phyloP scores from a whole-genome alignment of 2,329 filamentous ascomycete genomes.

The Clonostachys chloroleuca region DNA sequence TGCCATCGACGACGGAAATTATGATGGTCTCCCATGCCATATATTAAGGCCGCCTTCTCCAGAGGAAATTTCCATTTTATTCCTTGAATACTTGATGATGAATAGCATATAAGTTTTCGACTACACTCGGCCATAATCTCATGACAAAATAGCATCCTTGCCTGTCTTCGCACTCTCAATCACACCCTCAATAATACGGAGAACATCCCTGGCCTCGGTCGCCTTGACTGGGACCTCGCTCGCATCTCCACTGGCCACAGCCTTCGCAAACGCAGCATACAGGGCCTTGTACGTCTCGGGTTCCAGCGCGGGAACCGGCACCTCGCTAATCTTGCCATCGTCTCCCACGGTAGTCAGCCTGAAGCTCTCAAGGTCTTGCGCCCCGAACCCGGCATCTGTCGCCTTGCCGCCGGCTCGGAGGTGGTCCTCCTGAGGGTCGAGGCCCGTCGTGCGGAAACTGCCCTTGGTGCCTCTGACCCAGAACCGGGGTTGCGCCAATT shows the following conservation, averaged over 20 bases:
- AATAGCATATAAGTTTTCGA: too few species aligned
- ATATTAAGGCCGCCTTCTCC: too few species aligned
- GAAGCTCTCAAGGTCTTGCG: conserved; percentile 55
- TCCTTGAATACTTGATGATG: too few species aligned
- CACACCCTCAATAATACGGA: conserved; percentile 47
- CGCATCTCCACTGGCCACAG: conserved; percentile 40
- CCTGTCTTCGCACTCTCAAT: conserved; percentile 44
- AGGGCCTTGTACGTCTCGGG: conserved; percentile 66
- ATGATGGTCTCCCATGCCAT: too few species aligned
- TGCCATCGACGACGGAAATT: too few species aligned
- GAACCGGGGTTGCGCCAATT: conserved; percentile 66
- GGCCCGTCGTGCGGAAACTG: conserved; percentile 65
- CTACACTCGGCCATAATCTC: not conserved
- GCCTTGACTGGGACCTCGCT: conserved; percentile 48
- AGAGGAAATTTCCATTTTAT: too few species aligned
- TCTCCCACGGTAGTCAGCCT: conserved; percentile 50
- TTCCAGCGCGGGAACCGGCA: conserved; percentile 51
- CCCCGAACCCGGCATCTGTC: conserved; percentile 58
- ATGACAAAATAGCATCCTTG: conserved; percentile 33
- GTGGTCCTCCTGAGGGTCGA: conserved; percentile 75
- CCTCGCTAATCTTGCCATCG: conserved; percentile 44
- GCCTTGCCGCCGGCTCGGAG: conserved; percentile 60
- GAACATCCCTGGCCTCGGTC: conserved; percentile 44
- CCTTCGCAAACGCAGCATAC: conserved; percentile 51
- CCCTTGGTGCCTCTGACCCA: conserved; percentile 76